Evolutionary conservation across 2,329 filamentous ascomycete species (phyloP).

Genomic region (Endoconidiophora polonica): DNA sequence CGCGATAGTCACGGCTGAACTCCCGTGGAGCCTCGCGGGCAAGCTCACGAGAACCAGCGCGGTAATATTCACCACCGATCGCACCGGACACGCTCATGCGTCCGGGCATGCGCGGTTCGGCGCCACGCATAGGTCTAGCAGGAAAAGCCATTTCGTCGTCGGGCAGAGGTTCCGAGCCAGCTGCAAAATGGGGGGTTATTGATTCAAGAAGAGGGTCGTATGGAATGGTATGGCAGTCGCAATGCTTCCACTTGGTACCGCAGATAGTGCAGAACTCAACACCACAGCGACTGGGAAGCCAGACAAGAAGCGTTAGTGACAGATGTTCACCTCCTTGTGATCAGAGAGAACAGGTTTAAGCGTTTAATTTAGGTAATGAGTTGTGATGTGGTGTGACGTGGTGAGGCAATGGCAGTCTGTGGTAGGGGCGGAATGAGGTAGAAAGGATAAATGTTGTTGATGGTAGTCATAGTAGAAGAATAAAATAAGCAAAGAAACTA

Average conservation of each 20-base stretch:
- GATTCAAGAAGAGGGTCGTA: constrained; percentile 25
- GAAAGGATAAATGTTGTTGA: no score
- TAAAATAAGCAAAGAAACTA: no score
- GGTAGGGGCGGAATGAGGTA: background rate
- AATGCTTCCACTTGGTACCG: constrained; percentile 65
- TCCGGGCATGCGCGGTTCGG: constrained; percentile 4
- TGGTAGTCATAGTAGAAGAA: no score
- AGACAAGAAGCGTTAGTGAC: constrained; percentile 16
- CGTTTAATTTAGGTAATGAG: background rate
- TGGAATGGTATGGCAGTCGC: constrained; percentile 69
- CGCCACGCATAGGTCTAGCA: constrained; percentile 7
- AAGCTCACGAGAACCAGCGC: background rate
- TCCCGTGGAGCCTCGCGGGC: constrained; percentile 11
- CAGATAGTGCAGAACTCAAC: constrained; percentile 83
- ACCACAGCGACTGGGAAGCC: constrained; percentile 44
- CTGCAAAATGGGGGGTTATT: constrained; percentile 14
- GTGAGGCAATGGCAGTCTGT: background rate
- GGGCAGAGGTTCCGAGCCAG: constrained; percentile 1
- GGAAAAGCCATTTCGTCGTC: constrained; percentile 11
- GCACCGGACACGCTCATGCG: constrained; percentile 7
- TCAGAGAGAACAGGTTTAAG: constrained; percentile 6
- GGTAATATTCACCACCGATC: constrained; percentile 8
- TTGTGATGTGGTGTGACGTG: no score
- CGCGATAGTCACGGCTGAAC: constrained; percentile 6
- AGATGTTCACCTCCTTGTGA: constrained; percentile 8